Evolutionary conservation across 2,329 filamentous ascomycete species (phyloP).

Genomic region (Penicillium griseofulvum): DNA sequence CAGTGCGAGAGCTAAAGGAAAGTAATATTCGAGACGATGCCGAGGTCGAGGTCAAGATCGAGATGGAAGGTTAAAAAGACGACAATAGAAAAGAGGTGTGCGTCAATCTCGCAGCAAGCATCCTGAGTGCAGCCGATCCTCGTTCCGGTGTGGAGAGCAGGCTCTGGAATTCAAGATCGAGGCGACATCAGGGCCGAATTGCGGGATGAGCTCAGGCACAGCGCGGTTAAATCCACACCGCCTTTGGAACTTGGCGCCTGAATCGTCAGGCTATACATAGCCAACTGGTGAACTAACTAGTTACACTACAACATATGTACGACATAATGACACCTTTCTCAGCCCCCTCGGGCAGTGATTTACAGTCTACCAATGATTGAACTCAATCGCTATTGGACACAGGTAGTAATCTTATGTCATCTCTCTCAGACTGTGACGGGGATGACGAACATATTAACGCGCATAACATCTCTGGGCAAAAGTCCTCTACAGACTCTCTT

Average conservation of each 20-base stretch:
- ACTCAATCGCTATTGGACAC: too few species aligned
- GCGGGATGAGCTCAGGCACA: constrained; percentile 8
- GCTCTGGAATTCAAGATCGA: constrained; percentile 1
- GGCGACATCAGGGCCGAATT: not conserved
- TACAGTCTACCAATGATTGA: too few species aligned
- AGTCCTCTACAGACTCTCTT: too few species aligned
- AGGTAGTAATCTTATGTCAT: too few species aligned
- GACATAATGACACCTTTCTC: too few species aligned
- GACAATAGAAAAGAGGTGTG: not conserved
- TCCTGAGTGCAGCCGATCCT: constrained; percentile 4
- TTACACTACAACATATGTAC: too few species aligned
- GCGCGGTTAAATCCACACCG: constrained; percentile 3
- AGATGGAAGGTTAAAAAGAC: not conserved
- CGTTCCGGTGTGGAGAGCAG: not conserved
- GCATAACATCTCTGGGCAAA: too few species aligned
- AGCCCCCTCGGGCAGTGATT: too few species aligned
- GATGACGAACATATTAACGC: too few species aligned
- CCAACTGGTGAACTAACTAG: not conserved
- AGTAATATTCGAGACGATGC: not conserved
- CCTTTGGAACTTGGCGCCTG: not conserved
- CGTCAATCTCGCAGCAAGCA: not conserved
- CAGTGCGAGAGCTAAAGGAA: not conserved
- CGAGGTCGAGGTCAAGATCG: not conserved
- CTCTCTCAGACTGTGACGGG: too few species aligned
- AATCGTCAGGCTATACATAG: not conserved